phyloP scores from a whole-genome alignment of 2,329 filamentous ascomycete species.

The Penicillium freii region DNA sequence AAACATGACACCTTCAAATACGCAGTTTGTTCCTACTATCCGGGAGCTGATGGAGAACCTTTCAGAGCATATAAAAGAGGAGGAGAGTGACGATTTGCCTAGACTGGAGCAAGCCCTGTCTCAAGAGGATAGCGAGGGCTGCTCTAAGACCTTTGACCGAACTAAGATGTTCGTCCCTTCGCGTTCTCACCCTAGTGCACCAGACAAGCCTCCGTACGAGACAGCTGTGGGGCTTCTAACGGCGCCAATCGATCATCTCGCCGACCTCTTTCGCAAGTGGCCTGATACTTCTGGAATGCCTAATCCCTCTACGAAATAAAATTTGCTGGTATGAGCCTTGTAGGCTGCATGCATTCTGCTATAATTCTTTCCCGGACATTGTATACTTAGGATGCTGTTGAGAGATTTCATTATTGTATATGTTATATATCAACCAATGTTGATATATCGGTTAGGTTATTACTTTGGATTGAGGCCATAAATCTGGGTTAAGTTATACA shows the following conservation, averaged over 20 bases:
- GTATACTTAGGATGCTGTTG: background rate
- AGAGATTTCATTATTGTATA: background rate
- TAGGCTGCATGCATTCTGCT: background rate
- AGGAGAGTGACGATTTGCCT: conserved; percentile 51
- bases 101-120: conserved; percentile 46
- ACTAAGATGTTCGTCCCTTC: conserved; percentile 55
- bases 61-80: conserved; percentile 49
- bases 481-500: background rate
- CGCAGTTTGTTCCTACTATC: conserved; percentile 44
- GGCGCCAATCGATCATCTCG: conserved; percentile 57
- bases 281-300: conserved; percentile 28
- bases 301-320: conserved; percentile 14
- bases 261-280: conserved; percentile 54
- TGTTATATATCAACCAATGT: background rate
- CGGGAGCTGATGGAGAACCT: conserved; percentile 45
- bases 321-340: background rate
- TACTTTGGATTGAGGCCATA: background rate
- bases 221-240: conserved; percentile 53
- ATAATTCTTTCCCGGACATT: background rate
- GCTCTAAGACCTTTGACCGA: conserved; percentile 47
- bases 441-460: background rate
- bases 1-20: conserved; percentile 38
- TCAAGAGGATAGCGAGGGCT: conserved; percentile 28
- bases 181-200: conserved; percentile 49
- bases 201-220: conserved; percentile 56